Evolutionary conservation across 306 rosid genomes (phyloP).

Genomic region (Prunus kanzakura): DNA sequence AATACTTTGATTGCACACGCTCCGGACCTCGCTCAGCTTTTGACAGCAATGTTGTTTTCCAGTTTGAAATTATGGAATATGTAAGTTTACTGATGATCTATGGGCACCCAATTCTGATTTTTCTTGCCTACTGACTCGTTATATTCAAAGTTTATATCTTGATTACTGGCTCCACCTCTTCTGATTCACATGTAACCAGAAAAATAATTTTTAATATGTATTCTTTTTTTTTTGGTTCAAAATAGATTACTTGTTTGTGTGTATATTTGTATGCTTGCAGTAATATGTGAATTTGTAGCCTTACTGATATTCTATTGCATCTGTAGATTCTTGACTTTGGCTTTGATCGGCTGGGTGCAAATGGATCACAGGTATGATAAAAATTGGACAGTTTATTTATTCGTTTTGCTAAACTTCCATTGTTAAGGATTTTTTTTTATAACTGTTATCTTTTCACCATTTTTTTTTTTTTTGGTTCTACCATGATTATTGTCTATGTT

Average conservation of each 20-base stretch:
- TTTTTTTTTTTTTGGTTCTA: background rate
- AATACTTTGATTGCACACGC: constrained; percentile 78
- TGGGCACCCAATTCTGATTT: background rate
- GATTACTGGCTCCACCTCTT: too few species aligned
- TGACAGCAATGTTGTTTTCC: constrained; percentile 64
- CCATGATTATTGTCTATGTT: constrained; percentile 9
- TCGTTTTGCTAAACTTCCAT: background rate
- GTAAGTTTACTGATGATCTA: constrained; percentile 42
- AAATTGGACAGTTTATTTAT: constrained; percentile 15
- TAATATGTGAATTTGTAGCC: constrained; percentile 11
- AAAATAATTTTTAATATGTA: too few species aligned
- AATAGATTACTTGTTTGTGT: background rate
- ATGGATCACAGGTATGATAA: constrained; percentile 67
- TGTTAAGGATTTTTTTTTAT: background rate
- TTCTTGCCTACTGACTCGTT: background rate
- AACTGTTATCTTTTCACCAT: background rate
- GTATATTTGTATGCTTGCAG: background rate
- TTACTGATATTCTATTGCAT: constrained; percentile 36
- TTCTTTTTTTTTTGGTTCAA: background rate
- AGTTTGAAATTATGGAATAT: constrained; percentile 96
- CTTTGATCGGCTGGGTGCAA: constrained; percentile 90
- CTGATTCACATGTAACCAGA: background rate
- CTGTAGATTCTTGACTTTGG: constrained; percentile 85
- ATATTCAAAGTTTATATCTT: too few species aligned
- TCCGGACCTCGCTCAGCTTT: constrained; percentile 67